Evolutionary conservation across 2,329 filamentous ascomycete genomes (phyloP), one percentile per base, ranked within the genome.

Genomic region (Canariomyces notabilis): DNA sequence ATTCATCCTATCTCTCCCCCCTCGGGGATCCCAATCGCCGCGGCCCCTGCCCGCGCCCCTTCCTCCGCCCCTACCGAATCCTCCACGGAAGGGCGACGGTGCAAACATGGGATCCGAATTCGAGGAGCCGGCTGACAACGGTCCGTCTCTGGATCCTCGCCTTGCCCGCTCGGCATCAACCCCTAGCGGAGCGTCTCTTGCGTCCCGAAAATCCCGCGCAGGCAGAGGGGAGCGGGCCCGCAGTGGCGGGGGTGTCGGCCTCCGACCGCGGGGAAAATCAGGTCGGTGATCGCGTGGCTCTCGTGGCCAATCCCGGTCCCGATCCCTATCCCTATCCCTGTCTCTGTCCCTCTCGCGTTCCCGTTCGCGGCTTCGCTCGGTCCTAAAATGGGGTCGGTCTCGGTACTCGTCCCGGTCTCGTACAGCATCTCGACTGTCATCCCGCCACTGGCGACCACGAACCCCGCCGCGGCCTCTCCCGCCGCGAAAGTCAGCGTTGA

Each of bases 111-210:
- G 75, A 51, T 89, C 85, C 0, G 85, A 86, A 18, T 80, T 81
- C 8, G 80, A 80, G 3, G 85, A 87, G 4, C 82, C 82, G 15
- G 82, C 83, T 1, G 84, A 86, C 18, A 81, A 76, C 9, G 85
- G 84, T 0, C 85, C 85, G 57, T 90, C 86, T 58, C 86, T 75
- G 7, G 85, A 88, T 14, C 77, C 81, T 37, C 85, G 74, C 44
- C 85, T 74, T 15, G 81, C 79, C 48, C 85, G 76, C 48, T 83
- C 80, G 6, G 80, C 73, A 53, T 89, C 85, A 6, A 85, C 68
- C 37, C 80, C 81, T 23, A 82, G 70, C 0, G 80, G 82, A 2
- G 68, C 64, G 57, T 82, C 77, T 53, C 60, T 63, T 31, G 37
- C 67, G 42, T 85, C 81, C 58, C 84, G 76, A 49, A 80, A 80